Conservation (phyloP, 2,329 filamentous ascomycete genomes). For the Penicillium fuscoglaucum region DNA sequence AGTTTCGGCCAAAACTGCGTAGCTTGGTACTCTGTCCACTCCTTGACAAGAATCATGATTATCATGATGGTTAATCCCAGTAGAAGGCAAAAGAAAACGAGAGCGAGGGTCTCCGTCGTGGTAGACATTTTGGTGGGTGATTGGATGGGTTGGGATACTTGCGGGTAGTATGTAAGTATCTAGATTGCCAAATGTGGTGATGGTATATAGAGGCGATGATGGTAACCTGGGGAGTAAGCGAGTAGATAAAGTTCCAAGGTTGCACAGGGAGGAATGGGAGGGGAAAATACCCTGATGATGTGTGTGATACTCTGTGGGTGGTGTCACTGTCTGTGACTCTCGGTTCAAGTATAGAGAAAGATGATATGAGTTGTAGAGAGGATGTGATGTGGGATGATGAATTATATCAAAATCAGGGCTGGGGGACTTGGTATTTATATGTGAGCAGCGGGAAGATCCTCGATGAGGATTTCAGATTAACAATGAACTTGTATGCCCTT, state of each 20-base stretch:
- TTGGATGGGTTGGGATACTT: neutral
- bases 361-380: neutral
- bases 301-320: neutral
- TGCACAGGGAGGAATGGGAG: neutral
- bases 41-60: slow-evolving; percentile 8
- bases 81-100: neutral
- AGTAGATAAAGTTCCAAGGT: neutral
- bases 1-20: slow-evolving; percentile 10
- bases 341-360: neutral
- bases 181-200: neutral
- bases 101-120: neutral
- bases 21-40: slow-evolving; percentile 9
- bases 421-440: slow-evolving; percentile 7
- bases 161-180: neutral
- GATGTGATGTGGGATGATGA: neutral
- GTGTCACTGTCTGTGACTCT: neutral
- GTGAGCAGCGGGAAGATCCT: neutral
- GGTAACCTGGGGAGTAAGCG: neutral
- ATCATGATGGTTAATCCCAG: slow-evolving; percentile 4
- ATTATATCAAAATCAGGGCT: neutral
- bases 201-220: neutral
- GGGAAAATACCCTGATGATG: neutral
- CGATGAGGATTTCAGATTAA: neutral
- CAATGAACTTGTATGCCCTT: neutral
- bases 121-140: neutral